Percentiles rank a stretch among this genome's conserved stretches.
phyloP scores from a whole-genome alignment of 2,329 filamentous ascomycete species.

The Colletotrichum theobromicola region DNA sequence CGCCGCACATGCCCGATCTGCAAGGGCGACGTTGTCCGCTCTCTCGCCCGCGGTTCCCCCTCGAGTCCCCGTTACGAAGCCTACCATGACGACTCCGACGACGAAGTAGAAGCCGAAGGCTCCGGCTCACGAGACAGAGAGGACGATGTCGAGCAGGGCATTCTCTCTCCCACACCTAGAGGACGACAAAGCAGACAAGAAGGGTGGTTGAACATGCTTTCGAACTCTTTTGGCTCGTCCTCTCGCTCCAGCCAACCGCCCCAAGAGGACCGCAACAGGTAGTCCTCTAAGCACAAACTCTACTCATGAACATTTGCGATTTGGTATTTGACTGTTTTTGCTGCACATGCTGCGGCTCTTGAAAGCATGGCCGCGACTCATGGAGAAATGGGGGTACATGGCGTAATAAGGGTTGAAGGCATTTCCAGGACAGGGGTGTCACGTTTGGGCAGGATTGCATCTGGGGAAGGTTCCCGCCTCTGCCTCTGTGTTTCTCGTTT shows the following conservation, averaged over 20 bases:
- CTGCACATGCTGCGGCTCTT: background rate
- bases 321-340: background rate
- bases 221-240: constrained; percentile 27
- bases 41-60: constrained; percentile 60
- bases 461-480: background rate
- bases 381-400: constrained; percentile 1
- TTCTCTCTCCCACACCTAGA: constrained; percentile 28
- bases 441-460: constrained; percentile 9
- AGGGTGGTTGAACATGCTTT: constrained; percentile 44
- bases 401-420: constrained; percentile 3
- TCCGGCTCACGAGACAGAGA: constrained; percentile 34
- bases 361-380: background rate
- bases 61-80: constrained; percentile 59
- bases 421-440: background rate
- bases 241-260: constrained; percentile 6
- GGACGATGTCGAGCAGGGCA: constrained; percentile 50
- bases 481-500: background rate
- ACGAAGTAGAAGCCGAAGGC: constrained; percentile 44
- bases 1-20: constrained; percentile 98
- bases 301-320: background rate
- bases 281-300: background rate
- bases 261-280: constrained; percentile 18
- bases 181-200: constrained; percentile 30
- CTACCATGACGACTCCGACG: constrained; percentile 58
- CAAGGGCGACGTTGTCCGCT: constrained; percentile 91